Evolutionary conservation across 345 rosid genomes (phyloP).

Genomic region (Citrus sinensis): DVS_A1.0 CM039162.1:32613501-32614000

Average conservation of each 20-base stretch:
- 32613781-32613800: background rate
- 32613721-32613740: conserved; percentile 28
- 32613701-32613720: background rate
- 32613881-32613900: no score
- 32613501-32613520: conserved; percentile 23
- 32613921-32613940: conserved; percentile 45
- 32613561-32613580: conserved; percentile 13
- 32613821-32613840: background rate
- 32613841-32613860: conserved; percentile 31
- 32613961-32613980: conserved; percentile 36
- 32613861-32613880: conserved; percentile 32
- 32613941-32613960: conserved; percentile 37
- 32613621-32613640: conserved; percentile 9
- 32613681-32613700: conserved; percentile 8
- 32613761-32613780: conserved; percentile 24
- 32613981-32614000: conserved; percentile 33
- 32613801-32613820: conserved; percentile 10
- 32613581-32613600: background rate
- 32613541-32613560: conserved; percentile 23
- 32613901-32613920: no score
- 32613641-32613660: background rate
- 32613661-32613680: background rate
- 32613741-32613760: conserved; percentile 11
- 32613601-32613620: conserved; percentile 14
- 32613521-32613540: background rate